These are phyloP conservation scores for Thalia dealbata DNA, from an alignment of 176 grass and related monocot genomes.

Conservation along the genomic window DNA sequence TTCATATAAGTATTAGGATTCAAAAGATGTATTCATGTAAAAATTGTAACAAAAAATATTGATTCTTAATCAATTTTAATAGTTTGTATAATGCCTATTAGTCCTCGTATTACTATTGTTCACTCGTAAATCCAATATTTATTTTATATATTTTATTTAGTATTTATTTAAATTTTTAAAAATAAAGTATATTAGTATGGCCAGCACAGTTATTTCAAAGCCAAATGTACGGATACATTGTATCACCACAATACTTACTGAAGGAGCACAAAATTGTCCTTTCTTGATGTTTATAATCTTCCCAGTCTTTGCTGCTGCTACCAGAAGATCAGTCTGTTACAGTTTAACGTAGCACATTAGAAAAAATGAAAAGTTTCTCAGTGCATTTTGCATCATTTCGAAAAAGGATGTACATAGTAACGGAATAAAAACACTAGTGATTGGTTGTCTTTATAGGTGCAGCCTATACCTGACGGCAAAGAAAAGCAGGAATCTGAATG, in stretches of 20 bases:
- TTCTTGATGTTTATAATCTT: constrained; percentile 99
- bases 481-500: constrained; percentile 98
- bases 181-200: too few relatives aligned
- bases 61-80: too few relatives aligned
- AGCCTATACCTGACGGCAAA: constrained; percentile 75
- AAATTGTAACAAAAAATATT: too few relatives aligned
- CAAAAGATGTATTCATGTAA: too few relatives aligned
- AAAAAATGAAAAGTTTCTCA: neutral
- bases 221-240: too few relatives aligned
- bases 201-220: too few relatives aligned
- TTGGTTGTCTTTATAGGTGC: neutral
- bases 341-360: constrained; percentile 22
- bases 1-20: too few relatives aligned
- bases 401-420: neutral
- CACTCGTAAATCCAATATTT: too few relatives aligned
- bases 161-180: too few relatives aligned
- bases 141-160: too few relatives aligned
- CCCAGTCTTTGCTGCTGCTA: constrained; percentile 80
- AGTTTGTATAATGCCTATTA: too few relatives aligned
- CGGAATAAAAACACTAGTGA: neutral
- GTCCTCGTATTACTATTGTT: too few relatives aligned
- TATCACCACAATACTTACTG: constrained; percentile 36
- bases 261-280: constrained; percentile 91
- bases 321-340: constrained; percentile 81
- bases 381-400: neutral